Percentiles rank a stretch among this genome's conserved stretches.
phyloP scores from a whole-genome alignment of 805 yeast species.

The Teunomyces panamensis region DNA sequence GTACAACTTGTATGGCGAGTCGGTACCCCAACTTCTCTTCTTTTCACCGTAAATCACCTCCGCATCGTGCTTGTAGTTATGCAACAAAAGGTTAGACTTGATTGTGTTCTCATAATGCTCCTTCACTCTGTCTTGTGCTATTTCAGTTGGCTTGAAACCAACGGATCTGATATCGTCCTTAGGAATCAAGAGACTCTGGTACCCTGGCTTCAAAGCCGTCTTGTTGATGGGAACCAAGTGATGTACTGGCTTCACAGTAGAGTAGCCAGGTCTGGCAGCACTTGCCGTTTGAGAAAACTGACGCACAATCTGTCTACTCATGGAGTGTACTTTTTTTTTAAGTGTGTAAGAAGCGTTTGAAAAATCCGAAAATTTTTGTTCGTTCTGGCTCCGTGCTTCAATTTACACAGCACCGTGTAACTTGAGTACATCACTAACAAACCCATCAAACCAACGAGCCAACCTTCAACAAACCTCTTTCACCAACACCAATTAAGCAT shows the following conservation, averaged over 20 bases:
- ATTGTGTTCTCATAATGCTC: constrained; percentile 77
- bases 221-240: constrained; percentile 80
- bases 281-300: constrained; percentile 43
- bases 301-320: constrained; percentile 25
- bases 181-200: constrained; percentile 61
- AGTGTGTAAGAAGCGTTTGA: background rate
- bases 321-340: background rate
- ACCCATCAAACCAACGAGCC: background rate
- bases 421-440: background rate
- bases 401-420: constrained; percentile 6
- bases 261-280: constrained; percentile 47
- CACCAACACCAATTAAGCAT: background rate
- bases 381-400: constrained; percentile 4
- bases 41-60: constrained; percentile 58
- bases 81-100: constrained; percentile 72
- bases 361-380: constrained; percentile 4
- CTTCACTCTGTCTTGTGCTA: constrained; percentile 74
- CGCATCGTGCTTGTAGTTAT: constrained; percentile 69
- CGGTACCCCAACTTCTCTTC: constrained; percentile 79
- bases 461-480: background rate
- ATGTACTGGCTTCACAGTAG: constrained; percentile 88
- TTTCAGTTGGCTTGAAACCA: constrained; percentile 67
- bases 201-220: constrained; percentile 68
- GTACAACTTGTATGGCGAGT: constrained; percentile 85
- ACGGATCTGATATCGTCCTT: constrained; percentile 79